phyloP scores from a whole-genome alignment of 257 asterid genomes.

The Nicotiana obtusifolia region DNA sequence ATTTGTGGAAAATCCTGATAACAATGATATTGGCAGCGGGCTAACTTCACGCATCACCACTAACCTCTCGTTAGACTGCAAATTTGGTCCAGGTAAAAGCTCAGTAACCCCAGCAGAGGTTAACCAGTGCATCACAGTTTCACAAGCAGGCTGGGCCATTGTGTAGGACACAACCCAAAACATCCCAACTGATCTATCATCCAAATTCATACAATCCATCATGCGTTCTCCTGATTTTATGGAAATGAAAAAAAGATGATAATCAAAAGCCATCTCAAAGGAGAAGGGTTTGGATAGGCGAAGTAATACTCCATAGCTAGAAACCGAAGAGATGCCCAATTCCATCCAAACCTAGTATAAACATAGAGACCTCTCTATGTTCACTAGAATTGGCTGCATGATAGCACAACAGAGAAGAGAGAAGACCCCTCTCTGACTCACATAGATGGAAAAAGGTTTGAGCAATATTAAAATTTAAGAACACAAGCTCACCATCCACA shows the following conservation, averaged over 20 bases:
- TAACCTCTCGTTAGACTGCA: slow-evolving; percentile 79
- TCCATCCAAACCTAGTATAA: slow-evolving; percentile 4
- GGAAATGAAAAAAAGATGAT: background rate
- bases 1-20: slow-evolving; percentile 87
- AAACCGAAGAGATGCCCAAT: background rate
- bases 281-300: background rate
- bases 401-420: background rate
- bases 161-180: slow-evolving; percentile 99
- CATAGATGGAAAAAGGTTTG: background rate
- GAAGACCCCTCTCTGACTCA: background rate
- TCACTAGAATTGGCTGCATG: background rate
- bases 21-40: slow-evolving; percentile 78
- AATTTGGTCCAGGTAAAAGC: slow-evolving; percentile 61
- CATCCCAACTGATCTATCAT: slow-evolving; percentile 96
- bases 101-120: slow-evolving; percentile 86
- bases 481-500: background rate
- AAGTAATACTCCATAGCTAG: background rate
- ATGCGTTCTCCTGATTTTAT: slow-evolving; percentile 69
- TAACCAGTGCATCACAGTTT: slow-evolving; percentile 86
- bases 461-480: background rate
- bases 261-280: background rate
- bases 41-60: slow-evolving; percentile 93
- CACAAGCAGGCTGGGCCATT: slow-evolving; percentile 98
- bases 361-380: background rate
- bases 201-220: slow-evolving; percentile 95